phyloP scores from a whole-genome alignment of 331 rosid genomes.

The Spiraea crenata region DNA sequence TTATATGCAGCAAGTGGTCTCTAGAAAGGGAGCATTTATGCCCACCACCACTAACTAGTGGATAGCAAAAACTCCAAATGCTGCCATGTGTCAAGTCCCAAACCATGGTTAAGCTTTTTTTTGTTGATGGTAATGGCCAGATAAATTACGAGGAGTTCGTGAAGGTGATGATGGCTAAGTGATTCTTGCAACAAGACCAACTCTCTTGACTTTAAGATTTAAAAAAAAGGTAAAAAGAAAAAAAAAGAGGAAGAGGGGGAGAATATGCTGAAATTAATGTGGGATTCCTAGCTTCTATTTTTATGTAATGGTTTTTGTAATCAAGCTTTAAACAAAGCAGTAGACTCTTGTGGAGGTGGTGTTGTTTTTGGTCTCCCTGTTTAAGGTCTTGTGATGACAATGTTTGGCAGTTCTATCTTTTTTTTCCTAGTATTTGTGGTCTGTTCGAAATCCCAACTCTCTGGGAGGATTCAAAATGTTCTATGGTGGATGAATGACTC shows the following conservation, averaged over 20 bases:
- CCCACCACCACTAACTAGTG: too few species aligned
- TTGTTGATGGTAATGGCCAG: conserved; percentile 37
- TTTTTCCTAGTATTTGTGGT: not conserved
- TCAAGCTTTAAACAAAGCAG: not conserved
- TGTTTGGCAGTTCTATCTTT: not conserved
- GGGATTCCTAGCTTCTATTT: conserved; percentile 17
- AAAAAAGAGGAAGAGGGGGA: not conserved
- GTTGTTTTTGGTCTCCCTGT: not conserved
- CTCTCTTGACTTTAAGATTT: conserved; percentile 1
- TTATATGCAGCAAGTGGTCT: too few species aligned
- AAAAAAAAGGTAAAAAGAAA: not conserved
- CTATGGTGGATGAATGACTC: not conserved
- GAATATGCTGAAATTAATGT: not conserved
- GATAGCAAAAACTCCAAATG: too few species aligned
- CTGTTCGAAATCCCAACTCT: not conserved
- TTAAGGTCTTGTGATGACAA: not conserved
- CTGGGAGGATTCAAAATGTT: not conserved
- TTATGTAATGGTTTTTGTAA: conserved; percentile 13
- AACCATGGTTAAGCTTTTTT: too few species aligned
- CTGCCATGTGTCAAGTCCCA: too few species aligned
- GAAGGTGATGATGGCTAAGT: conserved; percentile 30
- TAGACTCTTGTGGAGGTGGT: not conserved
- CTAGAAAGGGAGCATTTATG: too few species aligned
- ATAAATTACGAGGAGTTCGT: conserved; percentile 30
- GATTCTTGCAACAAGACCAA: not conserved